Base-by-base conservation (phyloP, 2,329 filamentous ascomycete genomes). In the Alternaria sp. region DNA sequence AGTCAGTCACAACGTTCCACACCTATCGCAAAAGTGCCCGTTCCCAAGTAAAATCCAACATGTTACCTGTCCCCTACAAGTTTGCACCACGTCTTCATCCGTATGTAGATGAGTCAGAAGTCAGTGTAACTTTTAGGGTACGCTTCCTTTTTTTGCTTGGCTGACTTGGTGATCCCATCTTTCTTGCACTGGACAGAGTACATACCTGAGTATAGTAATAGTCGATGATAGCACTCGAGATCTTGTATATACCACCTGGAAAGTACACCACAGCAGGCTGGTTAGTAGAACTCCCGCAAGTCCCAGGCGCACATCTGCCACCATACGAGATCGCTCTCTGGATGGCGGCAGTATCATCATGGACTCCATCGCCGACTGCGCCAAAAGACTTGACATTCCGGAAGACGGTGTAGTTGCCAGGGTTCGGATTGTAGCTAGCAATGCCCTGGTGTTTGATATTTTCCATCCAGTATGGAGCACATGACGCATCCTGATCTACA, bases 131-230 rank as follows among this genome's bases (percentile, higher is more conserved):
- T 20, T 25, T 14, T 12, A 51, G 49, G 5, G 28, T 21, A 37
- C 15, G 2, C 1, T 33, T 23, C 10, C 12, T 37, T 21, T 25
- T n/a, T 47, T 15, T 23, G 0, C 8, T 25, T 21, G 37, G 37
- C n/a, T 9, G 23, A 25, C 14, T 15, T 47, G 4, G 21, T n/a
- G 15, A 25, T n/a, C 21, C 45, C 14, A 25, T 15, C 45, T 33
- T 23, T 2, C 1, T 51, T 20, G 28, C 20, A 41, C 30, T 23
- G 5, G 8, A 14, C 11, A 2, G 49, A 4, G 11, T 53, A 12
- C 64, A 55, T 58, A 76, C 74, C 58, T 89, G 85, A 6, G 88
- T 90, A 64, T 87, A 86, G 76, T 90, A 91, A 70, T 88, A 89
- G 70, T 88, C 83, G 57, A 88, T 84, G 64, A 91, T 87, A 3